Evolutionary conservation across 116 monocot species (phyloP), one percentile per base, ranked within the genome.

Genomic region (Cymodocea nodosa): DNA sequence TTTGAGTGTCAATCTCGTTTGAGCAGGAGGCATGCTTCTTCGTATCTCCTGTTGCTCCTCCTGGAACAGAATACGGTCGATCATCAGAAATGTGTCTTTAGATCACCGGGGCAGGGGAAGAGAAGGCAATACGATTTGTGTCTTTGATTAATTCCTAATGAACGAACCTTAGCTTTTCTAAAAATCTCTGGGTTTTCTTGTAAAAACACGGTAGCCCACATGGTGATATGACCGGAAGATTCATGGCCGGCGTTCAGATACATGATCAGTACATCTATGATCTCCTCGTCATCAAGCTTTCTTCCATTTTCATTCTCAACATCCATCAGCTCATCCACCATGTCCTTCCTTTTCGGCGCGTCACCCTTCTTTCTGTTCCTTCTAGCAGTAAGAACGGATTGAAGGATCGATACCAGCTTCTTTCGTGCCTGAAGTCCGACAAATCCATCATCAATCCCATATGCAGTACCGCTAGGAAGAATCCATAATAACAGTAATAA

Each of bases 221-320:
- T 89, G 56, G 86, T 87, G 64, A 89, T 89, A 58, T 99, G 99
- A 0, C 83, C 99, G 18, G 99, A 92, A 37, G 92, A 99, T 74
- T 99, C 99, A 71, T 99, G 99, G 17, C 99, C 99, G 34, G 92
- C 99, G 70, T 99, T 99, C 44, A 99, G 86, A 65, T 99, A 99
- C 99, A 99, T 99, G 64, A 92, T 73, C 67, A 99, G 68, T 34
- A 83, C 66, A 48, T 99, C 99, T 4, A 92, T 81, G 35, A 99
- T 89, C 75, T 99, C 89, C 65, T 99, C 92, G 62, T 99, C 89
- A 23, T 44, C 71, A 66, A 99, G 71, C 18, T 52, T 82, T 66
- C 75, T 68, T 4, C 87, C 92, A 44, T 76, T 74, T 55, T 86
- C 92, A 76, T 89, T 89, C 69, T 83, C 76, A 39, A 77, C 83